phyloP scores from a whole-genome alignment of 345 rosid genomes.

The Eutrema japonicum region DNA sequence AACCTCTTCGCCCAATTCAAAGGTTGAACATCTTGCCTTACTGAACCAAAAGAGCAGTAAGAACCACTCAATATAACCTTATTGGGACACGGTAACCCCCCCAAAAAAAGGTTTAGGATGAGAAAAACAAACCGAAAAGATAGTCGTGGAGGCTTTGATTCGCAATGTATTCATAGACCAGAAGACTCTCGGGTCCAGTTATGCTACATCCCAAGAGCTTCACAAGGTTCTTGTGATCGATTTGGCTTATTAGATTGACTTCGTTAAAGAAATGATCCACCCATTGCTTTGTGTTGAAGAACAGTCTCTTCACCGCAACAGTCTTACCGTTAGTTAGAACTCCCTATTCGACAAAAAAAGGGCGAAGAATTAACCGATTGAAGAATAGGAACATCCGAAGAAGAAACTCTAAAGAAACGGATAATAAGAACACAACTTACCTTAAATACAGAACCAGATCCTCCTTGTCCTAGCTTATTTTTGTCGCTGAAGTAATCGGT shows the following conservation, averaged over 20 bases:
- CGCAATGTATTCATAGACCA: conserved; percentile 78
- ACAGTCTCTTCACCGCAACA: conserved; percentile 87
- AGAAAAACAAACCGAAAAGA: conserved; percentile 56
- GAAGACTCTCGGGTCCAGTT: conserved; percentile 89
- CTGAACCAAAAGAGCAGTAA: conserved; percentile 46
- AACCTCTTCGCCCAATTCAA: conserved; percentile 63
- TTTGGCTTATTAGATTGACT: conserved; percentile 78
- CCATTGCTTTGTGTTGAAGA: conserved; percentile 90
- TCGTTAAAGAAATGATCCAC: conserved; percentile 97
- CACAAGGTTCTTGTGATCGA: conserved; percentile 82
- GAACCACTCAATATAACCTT: background rate
- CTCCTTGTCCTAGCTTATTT: conserved; percentile 90
- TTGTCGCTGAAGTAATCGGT: conserved; percentile 70
- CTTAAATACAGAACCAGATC: conserved; percentile 88
- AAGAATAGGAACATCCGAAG: conserved; percentile 10
- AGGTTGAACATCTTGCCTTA: conserved; percentile 46
- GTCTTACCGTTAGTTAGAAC: conserved; percentile 60
- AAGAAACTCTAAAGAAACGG: background rate
- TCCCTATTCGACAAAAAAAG: conserved; percentile 52
- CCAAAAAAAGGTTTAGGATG: conserved; percentile 2
- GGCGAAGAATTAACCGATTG: background rate
- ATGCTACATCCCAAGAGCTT: conserved; percentile 85
- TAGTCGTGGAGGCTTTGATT: conserved; percentile 77
- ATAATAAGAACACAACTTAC: conserved; percentile 41
- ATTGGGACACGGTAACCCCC: background rate